Evolutionary conservation across 768 basidiomycete species (phyloP).

Genomic region (Cystofilobasidium capitatum): DNA sequence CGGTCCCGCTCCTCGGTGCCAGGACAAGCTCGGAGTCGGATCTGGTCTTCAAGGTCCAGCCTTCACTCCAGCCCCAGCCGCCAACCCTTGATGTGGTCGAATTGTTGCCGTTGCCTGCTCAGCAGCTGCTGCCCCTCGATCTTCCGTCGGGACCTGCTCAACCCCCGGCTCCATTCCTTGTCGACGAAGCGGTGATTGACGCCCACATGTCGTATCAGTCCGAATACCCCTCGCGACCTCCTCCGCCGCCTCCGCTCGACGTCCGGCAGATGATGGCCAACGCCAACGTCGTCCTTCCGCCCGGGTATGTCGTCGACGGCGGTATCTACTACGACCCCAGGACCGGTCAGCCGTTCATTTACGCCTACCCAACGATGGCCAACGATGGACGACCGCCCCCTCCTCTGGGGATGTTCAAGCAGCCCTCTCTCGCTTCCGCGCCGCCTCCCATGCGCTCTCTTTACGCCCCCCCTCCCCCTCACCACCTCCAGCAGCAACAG

Average conservation of each 20-base stretch:
- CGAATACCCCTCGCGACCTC: background rate
- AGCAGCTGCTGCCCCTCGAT: background rate
- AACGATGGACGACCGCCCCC: too few relatives aligned
- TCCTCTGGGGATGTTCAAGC: too few relatives aligned
- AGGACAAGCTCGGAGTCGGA: too few relatives aligned
- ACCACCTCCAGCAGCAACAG: background rate
- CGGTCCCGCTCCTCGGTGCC: too few relatives aligned
- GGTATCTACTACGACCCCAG: background rate
- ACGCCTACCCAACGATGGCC: too few relatives aligned
- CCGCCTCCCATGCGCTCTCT: background rate
- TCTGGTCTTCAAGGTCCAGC: too few relatives aligned
- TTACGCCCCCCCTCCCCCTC: background rate
- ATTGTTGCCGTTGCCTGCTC: too few relatives aligned
- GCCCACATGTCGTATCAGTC: background rate
- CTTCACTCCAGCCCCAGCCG: too few relatives aligned
- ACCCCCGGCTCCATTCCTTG: background rate
- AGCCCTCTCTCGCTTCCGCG: background rate
- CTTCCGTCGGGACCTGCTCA: background rate
- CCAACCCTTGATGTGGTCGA: too few relatives aligned
- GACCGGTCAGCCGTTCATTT: slow-evolving; percentile 4
- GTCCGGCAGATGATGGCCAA: too few relatives aligned
- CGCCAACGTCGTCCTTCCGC: background rate
- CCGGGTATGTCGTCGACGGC: slow-evolving; percentile 1
- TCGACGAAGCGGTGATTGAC: background rate
- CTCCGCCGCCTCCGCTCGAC: background rate